A percentile compares a stretch with the other conserved stretches of the same genome.
Evolutionary conservation across 106 monocot species (phyloP).

Genomic region (Allium fistulosum): DNA sequence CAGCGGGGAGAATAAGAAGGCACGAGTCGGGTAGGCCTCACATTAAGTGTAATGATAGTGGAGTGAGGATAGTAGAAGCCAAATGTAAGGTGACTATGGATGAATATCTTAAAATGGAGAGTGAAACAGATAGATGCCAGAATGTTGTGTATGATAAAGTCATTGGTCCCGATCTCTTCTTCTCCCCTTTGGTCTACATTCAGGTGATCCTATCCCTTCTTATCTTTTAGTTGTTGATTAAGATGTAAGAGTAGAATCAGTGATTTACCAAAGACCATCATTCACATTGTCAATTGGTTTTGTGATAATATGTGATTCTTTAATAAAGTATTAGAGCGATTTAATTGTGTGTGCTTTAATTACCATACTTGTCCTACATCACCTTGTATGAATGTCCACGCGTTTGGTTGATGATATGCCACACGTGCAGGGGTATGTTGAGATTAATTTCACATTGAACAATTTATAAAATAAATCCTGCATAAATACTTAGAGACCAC

Average conservation of each 20-base stretch:
- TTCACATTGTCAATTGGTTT: not conserved
- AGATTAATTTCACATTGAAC: no score
- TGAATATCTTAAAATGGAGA: slow-evolving; percentile 29
- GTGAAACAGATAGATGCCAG: not conserved
- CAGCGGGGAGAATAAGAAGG: slow-evolving; percentile 41
- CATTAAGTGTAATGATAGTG: slow-evolving; percentile 68
- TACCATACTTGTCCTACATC: no score
- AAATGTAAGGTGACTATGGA: slow-evolving; percentile 25
- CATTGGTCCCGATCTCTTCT: slow-evolving; percentile 56
- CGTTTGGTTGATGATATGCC: no score
- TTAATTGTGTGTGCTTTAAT: no score
- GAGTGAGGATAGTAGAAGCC: slow-evolving; percentile 60
- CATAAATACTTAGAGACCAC: no score
- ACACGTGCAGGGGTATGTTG: no score
- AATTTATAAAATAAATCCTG: no score
- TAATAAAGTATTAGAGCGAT: no score
- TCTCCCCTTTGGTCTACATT: slow-evolving; percentile 51
- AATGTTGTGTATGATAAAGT: slow-evolving; percentile 36
- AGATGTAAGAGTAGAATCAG: no score
- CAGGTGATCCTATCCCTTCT: slow-evolving; percentile 37
- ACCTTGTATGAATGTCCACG: no score
- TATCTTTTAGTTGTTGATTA: not conserved
- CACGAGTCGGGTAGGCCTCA: slow-evolving; percentile 28
- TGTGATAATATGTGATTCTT: no score
- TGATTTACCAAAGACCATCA: no score